phyloP scores from a whole-genome alignment of 768 basidiomycete genomes.

The Phallus indusiatus region DNA sequence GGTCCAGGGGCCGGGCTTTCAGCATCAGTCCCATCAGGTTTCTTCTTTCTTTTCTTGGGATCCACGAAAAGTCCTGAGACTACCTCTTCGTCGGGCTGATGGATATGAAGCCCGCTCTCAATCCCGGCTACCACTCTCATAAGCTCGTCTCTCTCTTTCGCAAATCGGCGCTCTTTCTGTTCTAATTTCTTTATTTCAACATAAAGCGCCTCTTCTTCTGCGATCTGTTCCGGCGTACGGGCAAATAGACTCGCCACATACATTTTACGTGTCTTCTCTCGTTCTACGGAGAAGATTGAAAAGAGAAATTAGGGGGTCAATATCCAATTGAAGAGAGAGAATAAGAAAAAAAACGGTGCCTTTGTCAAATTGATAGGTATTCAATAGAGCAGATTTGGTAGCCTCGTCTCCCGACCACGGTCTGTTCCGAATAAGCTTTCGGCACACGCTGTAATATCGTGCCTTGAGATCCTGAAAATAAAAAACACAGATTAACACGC shows the following conservation, averaged over 20 bases:
- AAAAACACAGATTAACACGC: neutral
- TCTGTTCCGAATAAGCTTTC: conserved; percentile 74
- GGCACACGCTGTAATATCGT: conserved; percentile 85
- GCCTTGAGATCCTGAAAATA: conserved; percentile 76
- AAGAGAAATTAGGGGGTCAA: neutral
- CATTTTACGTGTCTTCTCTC: conserved; percentile 79
- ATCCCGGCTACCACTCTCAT: conserved; percentile 76
- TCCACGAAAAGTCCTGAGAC: conserved; percentile 38
- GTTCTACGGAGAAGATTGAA: conserved; percentile 37
- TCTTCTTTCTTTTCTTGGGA: conserved; percentile 54
- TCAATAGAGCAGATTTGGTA: conserved; percentile 54
- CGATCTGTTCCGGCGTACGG: conserved; percentile 81
- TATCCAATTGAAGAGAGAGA: no score
- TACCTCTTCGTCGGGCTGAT: conserved; percentile 57
- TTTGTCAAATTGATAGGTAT: conserved; percentile 81
- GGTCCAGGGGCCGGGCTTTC: conserved; percentile 5
- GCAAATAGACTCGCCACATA: conserved; percentile 82
- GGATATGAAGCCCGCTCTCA: conserved; percentile 75
- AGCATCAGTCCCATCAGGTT: conserved; percentile 13
- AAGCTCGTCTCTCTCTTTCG: conserved; percentile 80
- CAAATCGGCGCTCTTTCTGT: conserved; percentile 83
- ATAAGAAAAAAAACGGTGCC: no score
- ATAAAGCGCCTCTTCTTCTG: conserved; percentile 92
- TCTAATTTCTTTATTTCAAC: conserved; percentile 92
- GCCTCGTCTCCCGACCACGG: conserved; percentile 81